Percentiles rank a stretch among this genome's conserved stretches.
Conservation (phyloP, 1,284 basidiomycete species). For the Athelia sp. region DNA sequence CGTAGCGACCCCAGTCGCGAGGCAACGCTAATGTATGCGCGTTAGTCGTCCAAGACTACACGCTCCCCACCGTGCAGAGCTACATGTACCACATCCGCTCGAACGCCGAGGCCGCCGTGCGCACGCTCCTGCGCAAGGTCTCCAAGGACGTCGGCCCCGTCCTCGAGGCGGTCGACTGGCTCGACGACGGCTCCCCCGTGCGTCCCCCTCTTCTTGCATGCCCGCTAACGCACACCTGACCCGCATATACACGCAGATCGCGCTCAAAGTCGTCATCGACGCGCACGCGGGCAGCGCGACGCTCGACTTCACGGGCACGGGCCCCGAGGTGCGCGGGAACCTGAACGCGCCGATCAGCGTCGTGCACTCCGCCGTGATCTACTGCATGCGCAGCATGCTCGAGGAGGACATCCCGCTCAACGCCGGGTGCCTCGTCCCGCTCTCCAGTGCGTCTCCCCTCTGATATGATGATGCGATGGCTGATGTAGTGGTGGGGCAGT, state of each 20-base stretch:
- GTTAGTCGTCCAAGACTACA: conserved; percentile 84
- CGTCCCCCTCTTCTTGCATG: conserved; percentile 12
- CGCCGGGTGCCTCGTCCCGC: conserved; percentile 83
- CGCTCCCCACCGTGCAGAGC: conserved; percentile 81
- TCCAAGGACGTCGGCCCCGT: conserved; percentile 62
- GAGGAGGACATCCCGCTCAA: conserved; percentile 92
- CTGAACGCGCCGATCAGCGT: conserved; percentile 88
- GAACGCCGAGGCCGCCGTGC: conserved; percentile 89
- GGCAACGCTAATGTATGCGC: conserved; percentile 5
- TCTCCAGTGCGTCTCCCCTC: conserved; percentile 51
- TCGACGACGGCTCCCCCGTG: conserved; percentile 87
- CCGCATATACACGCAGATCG: conserved; percentile 61
- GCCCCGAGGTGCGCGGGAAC: conserved; percentile 86
- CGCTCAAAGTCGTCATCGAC: conserved; percentile 79
- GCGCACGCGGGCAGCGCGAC: conserved; percentile 73
- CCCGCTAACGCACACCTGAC: background rate
- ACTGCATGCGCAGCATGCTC: conserved; percentile 92
- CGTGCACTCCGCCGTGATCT: conserved; percentile 91
- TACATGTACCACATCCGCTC: conserved; percentile 90
- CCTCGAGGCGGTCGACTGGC: conserved; percentile 71
- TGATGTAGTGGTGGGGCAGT: conserved; percentile 38
- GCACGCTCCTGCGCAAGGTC: conserved; percentile 79
- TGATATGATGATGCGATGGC: conserved; percentile 4
- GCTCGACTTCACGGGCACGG: conserved; percentile 90
- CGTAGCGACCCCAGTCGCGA: too few relatives aligned